Base-by-base conservation (phyloP, 371 early-diverging fungal genomes). In the Circinella umbellata region DNA sequence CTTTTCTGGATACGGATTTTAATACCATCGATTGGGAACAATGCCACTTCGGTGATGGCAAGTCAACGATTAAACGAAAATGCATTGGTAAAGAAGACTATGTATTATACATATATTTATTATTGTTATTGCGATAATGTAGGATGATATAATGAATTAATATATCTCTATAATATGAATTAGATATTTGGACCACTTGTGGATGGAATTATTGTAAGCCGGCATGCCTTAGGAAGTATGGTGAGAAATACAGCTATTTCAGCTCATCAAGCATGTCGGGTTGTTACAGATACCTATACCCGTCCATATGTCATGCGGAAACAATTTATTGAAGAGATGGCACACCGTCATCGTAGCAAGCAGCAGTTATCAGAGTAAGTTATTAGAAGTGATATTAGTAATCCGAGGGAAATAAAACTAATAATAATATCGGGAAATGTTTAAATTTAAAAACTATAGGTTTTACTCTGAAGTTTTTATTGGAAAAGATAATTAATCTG, bases 241-340 rank as follows among this genome's bases (percentile, higher is more conserved):
- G 86, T 92, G 5, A 85, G 94, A 37, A 86, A 84, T 46, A 92
- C 92, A 8, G 86, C 90, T n/a, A 84, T 90, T 47, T 88, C 90
- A 10, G 91, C 89, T 4, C 90, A 91, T 36, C 80, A 82, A 68
- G 87, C 89, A 8, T 86, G 87, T 70, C 79, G 87, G 4, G 75
- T 87, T 55, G 83, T 87, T 59, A 84, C 83, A 11, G 88, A 89
- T 37, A 80, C 83, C 0, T 89, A 84, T 65, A 83, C 86, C 14
- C 78, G 86, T 37, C 89, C 89, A 3, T 86, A 82, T 71, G 81
- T 82, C 11, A 77, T 80, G n/a, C 80, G 89, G 48, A 87, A 84
- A 48, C 81, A 86, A 61, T 89, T 83, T 66, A 86, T 89, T 39
- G 86, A 87, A 63, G 89, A 87, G 60, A 73, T 89, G 70, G 73